A percentile compares a stretch with the other conserved stretches of the same genome.
Conservation (phyloP, 2,329 filamentous ascomycete species). For the Fusarium bulbicola region DNA sequence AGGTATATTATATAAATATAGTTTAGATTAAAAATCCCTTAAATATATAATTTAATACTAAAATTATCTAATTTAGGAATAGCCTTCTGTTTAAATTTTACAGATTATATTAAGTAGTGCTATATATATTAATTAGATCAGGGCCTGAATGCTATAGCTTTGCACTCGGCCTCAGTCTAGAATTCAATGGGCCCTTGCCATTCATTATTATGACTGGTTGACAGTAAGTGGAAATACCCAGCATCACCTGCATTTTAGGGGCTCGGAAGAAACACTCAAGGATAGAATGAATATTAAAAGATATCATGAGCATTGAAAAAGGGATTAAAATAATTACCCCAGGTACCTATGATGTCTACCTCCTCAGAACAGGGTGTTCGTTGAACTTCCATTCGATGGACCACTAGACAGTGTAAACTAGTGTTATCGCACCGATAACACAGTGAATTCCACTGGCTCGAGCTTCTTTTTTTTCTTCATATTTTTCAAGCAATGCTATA, state of each 20-base stretch:
- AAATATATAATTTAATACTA: too few relatives aligned
- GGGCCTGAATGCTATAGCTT: neutral
- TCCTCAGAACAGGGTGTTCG: neutral
- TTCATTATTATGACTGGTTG: neutral
- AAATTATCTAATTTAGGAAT: too few relatives aligned
- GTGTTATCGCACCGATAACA: neutral
- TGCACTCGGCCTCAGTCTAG: neutral
- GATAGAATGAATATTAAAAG: neutral
- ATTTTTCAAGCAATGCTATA: neutral
- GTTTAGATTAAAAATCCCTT: too few relatives aligned
- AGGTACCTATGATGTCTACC: neutral
- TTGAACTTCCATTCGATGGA: neutral
- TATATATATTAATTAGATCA: too few relatives aligned
- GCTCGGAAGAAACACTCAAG: neutral
- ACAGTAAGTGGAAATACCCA: neutral
- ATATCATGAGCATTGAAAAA: too few relatives aligned
- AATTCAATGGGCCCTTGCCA: neutral
- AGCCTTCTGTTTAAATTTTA: too few relatives aligned
- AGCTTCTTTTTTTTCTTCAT: conserved; percentile 10
- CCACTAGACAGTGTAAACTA: neutral
- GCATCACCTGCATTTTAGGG: too few relatives aligned
- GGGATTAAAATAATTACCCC: neutral
- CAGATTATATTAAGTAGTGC: too few relatives aligned
- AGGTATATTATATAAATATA: too few relatives aligned
- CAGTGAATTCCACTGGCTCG: neutral